These are phyloP conservation scores for Truncatella angustata DNA, from an alignment of 2,329 filamentous ascomycete species.

Conservation along the genomic window DNA sequence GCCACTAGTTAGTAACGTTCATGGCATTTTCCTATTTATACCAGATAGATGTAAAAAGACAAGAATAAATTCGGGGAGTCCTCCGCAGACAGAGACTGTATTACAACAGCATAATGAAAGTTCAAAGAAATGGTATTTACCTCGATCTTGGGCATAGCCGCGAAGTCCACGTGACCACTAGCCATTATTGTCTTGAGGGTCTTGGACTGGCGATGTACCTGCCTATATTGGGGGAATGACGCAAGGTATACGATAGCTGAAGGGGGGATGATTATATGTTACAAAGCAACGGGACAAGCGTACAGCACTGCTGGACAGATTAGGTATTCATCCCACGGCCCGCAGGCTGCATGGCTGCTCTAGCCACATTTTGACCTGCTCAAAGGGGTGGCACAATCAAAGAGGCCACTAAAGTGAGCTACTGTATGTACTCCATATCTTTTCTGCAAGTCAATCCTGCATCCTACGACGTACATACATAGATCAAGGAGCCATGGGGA, in stretches of 20 bases:
- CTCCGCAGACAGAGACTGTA: neutral
- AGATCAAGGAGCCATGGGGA: too few species aligned
- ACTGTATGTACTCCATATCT: neutral
- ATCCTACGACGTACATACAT: too few species aligned
- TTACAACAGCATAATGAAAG: neutral
- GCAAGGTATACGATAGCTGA: neutral
- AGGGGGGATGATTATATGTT: too few species aligned
- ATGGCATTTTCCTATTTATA: too few species aligned
- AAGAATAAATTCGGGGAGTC: neutral
- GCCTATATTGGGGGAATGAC: neutral
- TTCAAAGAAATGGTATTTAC: slow-evolving; percentile 27
- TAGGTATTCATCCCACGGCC: neutral
- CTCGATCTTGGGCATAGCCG: slow-evolving; percentile 55
- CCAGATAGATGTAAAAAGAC: too few species aligned
- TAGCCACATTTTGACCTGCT: neutral
- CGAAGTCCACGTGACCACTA: slow-evolving; percentile 39
- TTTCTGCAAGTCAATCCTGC: neutral
- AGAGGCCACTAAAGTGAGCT: neutral
- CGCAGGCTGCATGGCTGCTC: neutral
- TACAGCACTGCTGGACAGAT: too few species aligned
- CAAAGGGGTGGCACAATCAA: neutral
- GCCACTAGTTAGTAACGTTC: too few species aligned
- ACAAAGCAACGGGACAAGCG: too few species aligned
- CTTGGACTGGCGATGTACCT: neutral
- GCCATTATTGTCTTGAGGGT: neutral